Evolutionary conservation across 164 flowering plant genomes (phyloP).

Genomic region (Cinnamomum chago): DNA sequence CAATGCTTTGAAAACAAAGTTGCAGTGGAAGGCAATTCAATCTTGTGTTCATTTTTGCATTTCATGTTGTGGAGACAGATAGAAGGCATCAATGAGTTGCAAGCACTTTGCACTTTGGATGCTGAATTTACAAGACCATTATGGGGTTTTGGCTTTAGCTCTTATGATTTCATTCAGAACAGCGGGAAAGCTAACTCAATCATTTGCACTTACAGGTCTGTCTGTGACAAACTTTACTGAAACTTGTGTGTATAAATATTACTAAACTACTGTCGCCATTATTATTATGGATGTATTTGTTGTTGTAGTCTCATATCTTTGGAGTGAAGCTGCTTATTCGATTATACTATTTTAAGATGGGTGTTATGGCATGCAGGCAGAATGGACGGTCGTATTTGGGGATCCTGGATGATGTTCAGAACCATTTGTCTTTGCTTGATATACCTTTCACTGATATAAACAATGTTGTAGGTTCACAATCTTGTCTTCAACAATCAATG

Average conservation of each 20-base stretch:
- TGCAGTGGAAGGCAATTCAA: background rate
- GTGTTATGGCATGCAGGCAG: conserved; percentile 48
- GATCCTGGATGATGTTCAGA: conserved; percentile 47
- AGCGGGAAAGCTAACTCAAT: conserved; percentile 35
- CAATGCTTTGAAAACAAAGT: background rate
- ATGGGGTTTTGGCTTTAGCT: conserved; percentile 84
- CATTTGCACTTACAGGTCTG: conserved; percentile 86
- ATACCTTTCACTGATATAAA: conserved; percentile 78
- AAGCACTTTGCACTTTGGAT: conserved; percentile 54
- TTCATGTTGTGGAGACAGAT: conserved; percentile 35
- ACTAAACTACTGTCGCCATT: background rate
- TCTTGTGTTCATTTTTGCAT: background rate
- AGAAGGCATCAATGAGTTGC: conserved; percentile 59
- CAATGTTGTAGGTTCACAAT: conserved; percentile 50
- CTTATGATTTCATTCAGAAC: conserved; percentile 64
- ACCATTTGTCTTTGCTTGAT: conserved; percentile 49
- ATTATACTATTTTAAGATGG: background rate
- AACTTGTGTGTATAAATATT: background rate
- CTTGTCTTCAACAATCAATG: background rate
- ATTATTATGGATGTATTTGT: background rate
- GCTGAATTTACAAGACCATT: conserved; percentile 89
- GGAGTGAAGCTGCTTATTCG: background rate
- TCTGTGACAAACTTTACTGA: conserved; percentile 6
- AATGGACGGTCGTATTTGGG: conserved; percentile 86
- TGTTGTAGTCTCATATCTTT: background rate